A percentile compares a stretch with the other conserved stretches of the same genome.
These are phyloP conservation scores for Aspergillus vadensis DNA, from an alignment of 2,329 filamentous ascomycete genomes.

Conservation along the genomic window DNA sequence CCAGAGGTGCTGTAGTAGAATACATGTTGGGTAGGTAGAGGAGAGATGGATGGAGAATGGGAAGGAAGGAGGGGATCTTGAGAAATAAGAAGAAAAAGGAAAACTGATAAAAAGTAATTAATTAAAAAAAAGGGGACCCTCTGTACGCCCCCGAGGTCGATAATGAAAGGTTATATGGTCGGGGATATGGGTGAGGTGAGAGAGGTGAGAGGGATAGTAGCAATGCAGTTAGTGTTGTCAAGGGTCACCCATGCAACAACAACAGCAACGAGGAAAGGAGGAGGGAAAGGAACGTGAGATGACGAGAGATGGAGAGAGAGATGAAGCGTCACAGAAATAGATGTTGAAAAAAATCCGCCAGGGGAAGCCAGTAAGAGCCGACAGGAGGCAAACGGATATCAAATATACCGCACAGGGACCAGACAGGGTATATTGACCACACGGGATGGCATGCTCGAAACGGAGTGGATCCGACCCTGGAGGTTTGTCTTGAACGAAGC, in stretches of 20 bases:
- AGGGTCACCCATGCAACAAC: background rate
- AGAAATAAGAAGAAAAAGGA: background rate
- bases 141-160: background rate
- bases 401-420: conserved; percentile 13
- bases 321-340: too few species aligned
- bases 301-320: conserved; percentile 1
- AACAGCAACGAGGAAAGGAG: conserved; percentile 2
- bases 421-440: conserved; percentile 19
- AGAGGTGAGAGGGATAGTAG: background rate
- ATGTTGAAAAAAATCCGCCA: conserved; percentile 1
- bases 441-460: conserved; percentile 21
- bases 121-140: background rate
- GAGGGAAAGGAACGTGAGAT: conserved; percentile 12
- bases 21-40: conserved; percentile 27
- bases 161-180: conserved; percentile 7
- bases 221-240: background rate
- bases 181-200: background rate
- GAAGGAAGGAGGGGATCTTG: too few species aligned
- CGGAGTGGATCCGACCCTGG: conserved; percentile 22
- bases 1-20: conserved; percentile 27
- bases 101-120: background rate
- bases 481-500: conserved; percentile 13
- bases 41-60: too few species aligned
- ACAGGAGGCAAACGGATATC: conserved; percentile 5
- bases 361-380: conserved; percentile 2